Evolutionary conservation across 2,329 filamentous ascomycete genomes (phyloP).

Genomic region (Epichloe hybrida): DNA sequence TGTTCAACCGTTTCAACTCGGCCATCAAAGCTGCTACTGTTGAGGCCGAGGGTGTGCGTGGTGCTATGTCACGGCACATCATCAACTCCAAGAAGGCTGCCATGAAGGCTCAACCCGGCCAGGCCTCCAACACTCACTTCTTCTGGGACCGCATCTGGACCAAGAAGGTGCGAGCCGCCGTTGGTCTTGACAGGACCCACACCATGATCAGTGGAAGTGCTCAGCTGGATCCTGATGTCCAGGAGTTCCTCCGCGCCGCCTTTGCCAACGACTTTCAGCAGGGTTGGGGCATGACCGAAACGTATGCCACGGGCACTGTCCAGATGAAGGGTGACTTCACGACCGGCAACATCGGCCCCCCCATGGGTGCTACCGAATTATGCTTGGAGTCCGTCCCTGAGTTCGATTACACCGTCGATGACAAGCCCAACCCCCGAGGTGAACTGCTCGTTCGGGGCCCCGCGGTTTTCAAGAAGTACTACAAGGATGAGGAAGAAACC

Average conservation of each 20-base stretch:
- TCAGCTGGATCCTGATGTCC: constrained; percentile 75
- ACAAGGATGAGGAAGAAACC: constrained; percentile 81
- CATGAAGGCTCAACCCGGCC: constrained; percentile 56
- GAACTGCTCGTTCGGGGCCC: constrained; percentile 76
- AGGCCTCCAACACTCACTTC: constrained; percentile 66
- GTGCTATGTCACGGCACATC: constrained; percentile 66
- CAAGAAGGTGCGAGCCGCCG: constrained; percentile 68
- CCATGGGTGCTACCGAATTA: constrained; percentile 54
- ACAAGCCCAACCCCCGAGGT: constrained; percentile 75
- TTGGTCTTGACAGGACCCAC: constrained; percentile 63
- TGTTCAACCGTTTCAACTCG: constrained; percentile 82
- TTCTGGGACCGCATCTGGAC: constrained; percentile 83
- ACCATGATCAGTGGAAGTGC: constrained; percentile 80
- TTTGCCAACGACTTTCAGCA: constrained; percentile 70
- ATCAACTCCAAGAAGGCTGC: constrained; percentile 68
- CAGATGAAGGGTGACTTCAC: constrained; percentile 61
- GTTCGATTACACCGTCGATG: constrained; percentile 79
- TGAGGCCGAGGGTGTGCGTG: constrained; percentile 66
- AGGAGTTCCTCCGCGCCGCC: constrained; percentile 76
- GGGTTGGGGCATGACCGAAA: constrained; percentile 90
- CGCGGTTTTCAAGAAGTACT: constrained; percentile 76
- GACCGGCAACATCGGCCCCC: constrained; percentile 70
- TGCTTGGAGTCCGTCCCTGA: constrained; percentile 82
- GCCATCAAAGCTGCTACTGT: constrained; percentile 70
- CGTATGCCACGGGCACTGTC: constrained; percentile 62